Conservation (phyloP, 2,329 filamentous ascomycete genomes). For the Trichoderma sp. region DNA sequence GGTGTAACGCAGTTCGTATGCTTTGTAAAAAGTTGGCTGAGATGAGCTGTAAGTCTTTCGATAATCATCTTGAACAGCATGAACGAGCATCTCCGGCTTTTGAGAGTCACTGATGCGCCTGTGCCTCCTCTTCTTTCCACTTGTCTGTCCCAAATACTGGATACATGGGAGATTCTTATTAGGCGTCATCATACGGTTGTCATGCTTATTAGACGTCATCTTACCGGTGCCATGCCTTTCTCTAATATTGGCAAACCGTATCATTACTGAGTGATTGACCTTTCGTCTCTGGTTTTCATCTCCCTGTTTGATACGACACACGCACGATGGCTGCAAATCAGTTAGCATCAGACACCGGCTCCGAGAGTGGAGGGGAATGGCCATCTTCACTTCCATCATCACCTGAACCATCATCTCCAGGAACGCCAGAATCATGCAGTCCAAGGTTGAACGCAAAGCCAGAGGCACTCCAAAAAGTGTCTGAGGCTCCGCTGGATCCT, state of each 20-base stretch:
- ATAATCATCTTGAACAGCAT: neutral
- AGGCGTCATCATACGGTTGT: neutral
- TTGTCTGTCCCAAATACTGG: neutral
- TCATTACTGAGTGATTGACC: neutral
- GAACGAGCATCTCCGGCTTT: neutral
- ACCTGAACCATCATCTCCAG: neutral
- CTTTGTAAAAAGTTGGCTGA: neutral
- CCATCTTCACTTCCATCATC: neutral
- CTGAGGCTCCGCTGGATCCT: neutral
- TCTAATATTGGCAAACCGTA: neutral
- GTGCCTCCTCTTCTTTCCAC: neutral
- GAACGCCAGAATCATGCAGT: neutral
- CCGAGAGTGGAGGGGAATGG: constrained; percentile 11
- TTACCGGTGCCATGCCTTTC: neutral
- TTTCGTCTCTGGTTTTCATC: neutral
- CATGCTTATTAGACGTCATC: neutral
- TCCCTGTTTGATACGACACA: neutral
- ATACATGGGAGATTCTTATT: neutral
- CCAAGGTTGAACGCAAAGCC: neutral
- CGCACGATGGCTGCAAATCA: neutral
- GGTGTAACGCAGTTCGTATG: neutral
- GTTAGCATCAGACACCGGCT: neutral
- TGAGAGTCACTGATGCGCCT: neutral
- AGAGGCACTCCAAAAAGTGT: neutral
- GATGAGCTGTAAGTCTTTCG: neutral